Percentiles rank a stretch among this genome's conserved stretches.
Conservation (phyloP, 2,329 filamentous ascomycete genomes). For the Huntiella bhutanensis region DNA sequence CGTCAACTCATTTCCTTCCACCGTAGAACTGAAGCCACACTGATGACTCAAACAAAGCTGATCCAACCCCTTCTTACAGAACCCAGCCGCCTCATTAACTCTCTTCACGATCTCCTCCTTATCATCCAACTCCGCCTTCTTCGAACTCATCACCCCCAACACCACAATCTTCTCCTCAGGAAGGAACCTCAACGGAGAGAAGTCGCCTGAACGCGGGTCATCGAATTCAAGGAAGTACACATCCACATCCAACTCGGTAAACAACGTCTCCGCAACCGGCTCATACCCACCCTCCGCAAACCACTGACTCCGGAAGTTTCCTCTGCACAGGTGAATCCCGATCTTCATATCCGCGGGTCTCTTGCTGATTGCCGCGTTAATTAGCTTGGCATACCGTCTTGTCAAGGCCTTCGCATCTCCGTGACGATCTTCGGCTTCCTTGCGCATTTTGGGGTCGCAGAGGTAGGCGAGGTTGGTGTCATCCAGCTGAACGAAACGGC, state of each 20-base stretch:
- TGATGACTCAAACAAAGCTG: conserved; percentile 50
- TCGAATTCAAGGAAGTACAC: conserved; percentile 46
- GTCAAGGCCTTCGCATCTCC: conserved; percentile 29
- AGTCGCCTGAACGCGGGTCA: conserved; percentile 38
- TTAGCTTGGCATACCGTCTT: conserved; percentile 50
- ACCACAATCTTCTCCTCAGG: conserved; percentile 42
- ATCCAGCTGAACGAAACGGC: conserved; percentile 40
- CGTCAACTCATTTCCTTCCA: conserved; percentile 44
- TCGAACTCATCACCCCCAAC: conserved; percentile 40
- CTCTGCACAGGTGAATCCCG: conserved; percentile 44
- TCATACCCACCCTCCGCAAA: conserved; percentile 48
- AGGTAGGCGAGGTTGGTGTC: conserved; percentile 37
- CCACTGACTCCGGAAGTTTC: conserved; percentile 44
- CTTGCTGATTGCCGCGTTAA: conserved; percentile 48
- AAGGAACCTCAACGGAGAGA: conserved; percentile 40
- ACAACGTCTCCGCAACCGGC: conserved; percentile 40
- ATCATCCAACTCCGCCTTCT: conserved; percentile 39
- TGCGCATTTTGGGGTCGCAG: conserved; percentile 9
- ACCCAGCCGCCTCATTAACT: conserved; percentile 39
- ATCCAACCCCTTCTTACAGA: conserved; percentile 45
- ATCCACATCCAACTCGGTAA: conserved; percentile 37
- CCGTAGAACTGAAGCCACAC: conserved; percentile 47
- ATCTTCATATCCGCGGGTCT: conserved; percentile 49
- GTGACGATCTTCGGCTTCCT: conserved; percentile 9
- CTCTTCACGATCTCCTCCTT: conserved; percentile 32